A percentile compares a stretch with the other conserved stretches of the same genome.
phyloP scores from a whole-genome alignment of 805 yeast genomes.

The Saccharomyces jurei region DNA sequence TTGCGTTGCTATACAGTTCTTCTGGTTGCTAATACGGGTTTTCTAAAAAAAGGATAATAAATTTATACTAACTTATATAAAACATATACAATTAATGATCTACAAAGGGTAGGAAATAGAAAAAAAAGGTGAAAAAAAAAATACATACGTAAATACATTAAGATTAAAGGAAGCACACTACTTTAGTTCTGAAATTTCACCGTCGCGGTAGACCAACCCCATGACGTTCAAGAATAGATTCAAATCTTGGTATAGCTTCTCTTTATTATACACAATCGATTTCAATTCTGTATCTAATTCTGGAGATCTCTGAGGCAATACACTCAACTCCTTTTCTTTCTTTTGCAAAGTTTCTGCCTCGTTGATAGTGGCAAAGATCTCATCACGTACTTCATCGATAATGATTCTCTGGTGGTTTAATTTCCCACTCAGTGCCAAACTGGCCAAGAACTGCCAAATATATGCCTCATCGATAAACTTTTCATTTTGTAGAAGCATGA shows the following conservation, averaged over 20 bases:
- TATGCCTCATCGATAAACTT: constrained; percentile 57
- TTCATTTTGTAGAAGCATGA: constrained; percentile 27
- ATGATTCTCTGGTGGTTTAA: constrained; percentile 85
- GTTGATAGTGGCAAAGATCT: constrained; percentile 80
- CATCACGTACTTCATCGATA: constrained; percentile 89
- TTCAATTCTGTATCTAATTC: constrained; percentile 35
- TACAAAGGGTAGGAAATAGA: background rate
- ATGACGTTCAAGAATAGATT: constrained; percentile 90
- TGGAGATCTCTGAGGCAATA: background rate
- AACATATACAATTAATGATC: background rate
- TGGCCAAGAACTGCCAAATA: constrained; percentile 95
- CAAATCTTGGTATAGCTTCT: constrained; percentile 64
- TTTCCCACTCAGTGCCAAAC: constrained; percentile 85
- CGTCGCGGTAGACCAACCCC: constrained; percentile 90
- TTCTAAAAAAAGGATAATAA: background rate
- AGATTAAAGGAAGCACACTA: constrained; percentile 8
- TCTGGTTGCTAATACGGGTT: background rate
- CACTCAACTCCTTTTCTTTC: constrained; percentile 10
- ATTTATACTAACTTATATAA: background rate
- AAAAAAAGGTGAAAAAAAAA: background rate
- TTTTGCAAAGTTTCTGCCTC: constrained; percentile 50
- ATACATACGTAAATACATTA: background rate
- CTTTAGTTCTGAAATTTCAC: constrained; percentile 73
- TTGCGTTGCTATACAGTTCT: background rate
- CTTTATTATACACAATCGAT: constrained; percentile 35